phyloP scores from a whole-genome alignment of 495 filamentous ascomycete species.

The Penicillium macrosclerotiorum region DNA sequence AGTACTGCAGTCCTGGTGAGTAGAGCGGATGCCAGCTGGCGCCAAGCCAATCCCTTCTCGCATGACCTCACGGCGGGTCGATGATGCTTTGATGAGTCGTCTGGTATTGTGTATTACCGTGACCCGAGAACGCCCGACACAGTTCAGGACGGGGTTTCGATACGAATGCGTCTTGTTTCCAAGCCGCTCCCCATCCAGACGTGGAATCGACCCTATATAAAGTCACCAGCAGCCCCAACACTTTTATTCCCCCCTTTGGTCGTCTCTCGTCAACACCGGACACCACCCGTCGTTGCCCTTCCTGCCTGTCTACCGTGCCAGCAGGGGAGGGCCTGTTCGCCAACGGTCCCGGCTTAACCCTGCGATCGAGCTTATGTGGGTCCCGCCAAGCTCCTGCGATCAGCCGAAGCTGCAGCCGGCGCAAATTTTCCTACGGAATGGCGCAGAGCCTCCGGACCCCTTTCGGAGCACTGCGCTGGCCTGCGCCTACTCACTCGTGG shows the following conservation, averaged over 20 bases:
- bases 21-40: constrained; percentile 10
- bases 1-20: not conserved
- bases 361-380: constrained; percentile 29
- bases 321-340: constrained; percentile 11
- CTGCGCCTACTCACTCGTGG: too few species aligned
- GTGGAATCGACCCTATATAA: too few species aligned
- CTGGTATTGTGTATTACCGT: constrained; percentile 12
- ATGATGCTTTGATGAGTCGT: constrained; percentile 22
- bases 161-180: not conserved
- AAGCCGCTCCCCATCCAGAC: not conserved
- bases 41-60: constrained; percentile 10
- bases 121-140: constrained; percentile 23
- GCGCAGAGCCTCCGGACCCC: constrained; percentile 21
- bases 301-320: too few species aligned
- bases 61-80: constrained; percentile 28
- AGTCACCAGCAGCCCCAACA: too few species aligned
- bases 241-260: too few species aligned
- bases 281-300: too few species aligned
- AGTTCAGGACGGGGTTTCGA: too few species aligned
- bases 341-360: constrained; percentile 20
- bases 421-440: constrained; percentile 15
- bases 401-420: constrained; percentile 22
- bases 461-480: not conserved
- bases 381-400: constrained; percentile 29
- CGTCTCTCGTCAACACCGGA: too few species aligned